Evolutionary conservation across 345 rosid genomes (phyloP).

Genomic region (Euphorbia peplus): DNA sequence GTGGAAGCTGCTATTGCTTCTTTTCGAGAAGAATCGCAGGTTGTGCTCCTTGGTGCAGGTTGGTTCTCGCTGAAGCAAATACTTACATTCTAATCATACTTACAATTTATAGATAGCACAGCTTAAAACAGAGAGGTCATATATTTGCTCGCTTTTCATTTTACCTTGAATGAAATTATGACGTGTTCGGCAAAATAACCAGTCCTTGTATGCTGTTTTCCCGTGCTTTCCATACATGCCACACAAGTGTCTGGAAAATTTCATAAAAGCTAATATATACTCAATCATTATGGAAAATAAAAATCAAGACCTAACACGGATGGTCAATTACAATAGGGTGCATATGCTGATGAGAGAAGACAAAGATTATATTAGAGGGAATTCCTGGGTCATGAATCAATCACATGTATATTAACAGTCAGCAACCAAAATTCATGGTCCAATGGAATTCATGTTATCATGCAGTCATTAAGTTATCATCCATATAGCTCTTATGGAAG

Average conservation of each 20-base stretch:
- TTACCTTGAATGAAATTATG: background rate
- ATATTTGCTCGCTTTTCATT: background rate
- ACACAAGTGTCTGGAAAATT: background rate
- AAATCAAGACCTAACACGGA: background rate
- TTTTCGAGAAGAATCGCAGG: constrained; percentile 49
- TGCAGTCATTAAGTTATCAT: background rate
- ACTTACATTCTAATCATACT: constrained; percentile 6
- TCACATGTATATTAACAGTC: background rate
- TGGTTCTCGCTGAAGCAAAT: constrained; percentile 14
- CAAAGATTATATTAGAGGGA: background rate
- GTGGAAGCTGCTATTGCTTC: constrained; percentile 69
- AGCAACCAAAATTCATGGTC: background rate
- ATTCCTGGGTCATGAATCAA: background rate
- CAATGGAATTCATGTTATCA: background rate
- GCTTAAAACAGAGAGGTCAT: background rate
- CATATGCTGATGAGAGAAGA: background rate
- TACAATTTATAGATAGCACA: background rate
- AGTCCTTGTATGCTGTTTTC: background rate
- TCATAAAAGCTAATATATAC: background rate
- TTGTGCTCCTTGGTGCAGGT: constrained; percentile 97
- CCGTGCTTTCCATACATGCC: constrained; percentile 3
- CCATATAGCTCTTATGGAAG: background rate
- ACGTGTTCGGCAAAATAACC: background rate
- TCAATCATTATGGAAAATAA: background rate
- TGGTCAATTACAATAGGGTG: background rate